These are phyloP conservation scores for Epichloe scottii DNA, from an alignment of 2,329 filamentous ascomycete species.

Conservation along the genomic window DNA sequence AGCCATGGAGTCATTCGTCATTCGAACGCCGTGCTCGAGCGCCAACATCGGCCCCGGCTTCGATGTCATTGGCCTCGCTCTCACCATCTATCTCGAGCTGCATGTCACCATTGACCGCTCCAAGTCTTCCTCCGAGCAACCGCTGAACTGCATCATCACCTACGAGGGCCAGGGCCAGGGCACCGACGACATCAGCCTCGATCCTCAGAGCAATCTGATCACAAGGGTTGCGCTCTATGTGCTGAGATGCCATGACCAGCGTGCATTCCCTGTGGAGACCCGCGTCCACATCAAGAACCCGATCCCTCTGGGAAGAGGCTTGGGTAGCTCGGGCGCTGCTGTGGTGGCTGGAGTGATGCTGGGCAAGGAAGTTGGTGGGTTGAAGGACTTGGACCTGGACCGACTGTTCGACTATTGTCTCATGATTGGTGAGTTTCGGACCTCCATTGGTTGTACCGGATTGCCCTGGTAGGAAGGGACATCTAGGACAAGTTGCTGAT, in stretches of 20 bases:
- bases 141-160: slow-evolving; percentile 77
- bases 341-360: slow-evolving; percentile 93
- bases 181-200: slow-evolving; percentile 61
- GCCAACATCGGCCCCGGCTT: slow-evolving; percentile 97
- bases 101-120: slow-evolving; percentile 61
- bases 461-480: too few relatives aligned
- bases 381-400: slow-evolving; percentile 61
- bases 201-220: slow-evolving; percentile 81
- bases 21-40: slow-evolving; percentile 83
- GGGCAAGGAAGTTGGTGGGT: slow-evolving; percentile 73
- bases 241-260: slow-evolving; percentile 78
- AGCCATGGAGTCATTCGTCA: slow-evolving; percentile 49
- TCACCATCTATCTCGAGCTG: slow-evolving; percentile 89
- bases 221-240: slow-evolving; percentile 92
- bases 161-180: slow-evolving; percentile 76
- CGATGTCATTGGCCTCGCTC: slow-evolving; percentile 90
- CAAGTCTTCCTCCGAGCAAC: slow-evolving; percentile 38
- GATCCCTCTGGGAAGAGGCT: slow-evolving; percentile 80
- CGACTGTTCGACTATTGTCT: slow-evolving; percentile 89
- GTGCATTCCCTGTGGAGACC: slow-evolving; percentile 72
- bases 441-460: too few relatives aligned
- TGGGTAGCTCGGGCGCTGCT: slow-evolving; percentile 91
- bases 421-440: slow-evolving; percentile 63
- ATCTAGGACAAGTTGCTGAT: not conserved
- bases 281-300: slow-evolving; percentile 92